Conservation (phyloP, 495 filamentous ascomycete species). For the Xylaria palmicola region DNA sequence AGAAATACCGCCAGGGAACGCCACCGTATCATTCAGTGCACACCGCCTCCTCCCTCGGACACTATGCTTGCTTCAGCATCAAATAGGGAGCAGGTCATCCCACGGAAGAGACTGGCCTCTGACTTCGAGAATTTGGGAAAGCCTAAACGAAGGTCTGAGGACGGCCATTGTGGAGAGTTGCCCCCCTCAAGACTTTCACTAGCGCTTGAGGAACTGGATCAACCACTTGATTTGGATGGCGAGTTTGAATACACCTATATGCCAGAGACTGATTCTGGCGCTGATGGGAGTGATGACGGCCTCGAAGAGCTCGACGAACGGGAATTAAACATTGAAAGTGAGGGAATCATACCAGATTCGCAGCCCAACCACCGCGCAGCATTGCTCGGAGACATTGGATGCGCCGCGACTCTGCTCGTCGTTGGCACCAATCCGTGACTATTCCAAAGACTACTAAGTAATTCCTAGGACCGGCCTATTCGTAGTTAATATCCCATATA, state of each 20-base stretch:
- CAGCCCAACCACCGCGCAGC: too few relatives aligned
- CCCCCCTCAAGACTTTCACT: background rate
- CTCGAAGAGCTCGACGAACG: background rate
- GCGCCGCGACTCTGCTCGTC: too few relatives aligned
- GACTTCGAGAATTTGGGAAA: slow-evolving; percentile 28
- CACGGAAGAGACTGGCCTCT: slow-evolving; percentile 19
- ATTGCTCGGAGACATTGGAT: too few relatives aligned
- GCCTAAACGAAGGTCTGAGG: background rate
- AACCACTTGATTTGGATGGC: too few relatives aligned
- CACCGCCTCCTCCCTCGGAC: background rate
- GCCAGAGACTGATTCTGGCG: background rate
- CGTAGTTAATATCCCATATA: too few relatives aligned
- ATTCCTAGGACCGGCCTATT: too few relatives aligned
- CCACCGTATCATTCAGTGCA: background rate
- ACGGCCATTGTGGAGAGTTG: background rate
- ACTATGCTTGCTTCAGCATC: background rate
- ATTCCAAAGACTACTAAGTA: too few relatives aligned
- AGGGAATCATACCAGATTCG: background rate
- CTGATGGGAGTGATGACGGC: background rate
- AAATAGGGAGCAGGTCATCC: background rate
- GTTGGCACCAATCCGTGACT: too few relatives aligned
- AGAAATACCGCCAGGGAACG: background rate
- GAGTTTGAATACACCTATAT: background rate
- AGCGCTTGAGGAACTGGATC: background rate
- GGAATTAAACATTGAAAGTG: background rate